Evolutionary conservation across 2,329 filamentous ascomycete genomes (phyloP).

Genomic region (Penicillium sp.): DNA sequence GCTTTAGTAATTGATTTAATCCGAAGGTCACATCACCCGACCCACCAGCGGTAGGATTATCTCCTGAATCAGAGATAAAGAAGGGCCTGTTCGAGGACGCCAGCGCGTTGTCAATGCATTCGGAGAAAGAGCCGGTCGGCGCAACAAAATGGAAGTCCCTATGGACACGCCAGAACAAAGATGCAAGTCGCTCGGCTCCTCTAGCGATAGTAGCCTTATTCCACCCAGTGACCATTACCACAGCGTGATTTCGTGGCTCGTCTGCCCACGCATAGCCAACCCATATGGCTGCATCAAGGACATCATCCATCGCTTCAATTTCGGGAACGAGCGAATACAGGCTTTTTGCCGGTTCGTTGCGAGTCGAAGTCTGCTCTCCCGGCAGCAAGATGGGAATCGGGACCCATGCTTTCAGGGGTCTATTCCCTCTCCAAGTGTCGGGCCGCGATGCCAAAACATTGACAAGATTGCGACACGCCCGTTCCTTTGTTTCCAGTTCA

Average conservation of each 20-base stretch:
- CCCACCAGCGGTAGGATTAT: conserved; percentile 56
- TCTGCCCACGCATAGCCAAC: conserved; percentile 59
- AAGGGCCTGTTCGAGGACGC: conserved; percentile 44
- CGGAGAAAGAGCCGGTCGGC: conserved; percentile 48
- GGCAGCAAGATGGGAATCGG: conserved; percentile 53
- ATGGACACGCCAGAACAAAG: conserved; percentile 49
- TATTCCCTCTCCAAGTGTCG: conserved; percentile 1
- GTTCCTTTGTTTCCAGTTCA: conserved; percentile 50
- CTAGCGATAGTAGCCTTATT: conserved; percentile 38
- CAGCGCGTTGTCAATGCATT: conserved; percentile 50
- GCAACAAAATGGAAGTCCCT: conserved; percentile 53
- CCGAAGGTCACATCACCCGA: conserved; percentile 56
- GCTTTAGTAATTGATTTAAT: conserved; percentile 45
- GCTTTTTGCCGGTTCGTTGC: conserved; percentile 51
- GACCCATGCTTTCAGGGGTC: conserved; percentile 54
- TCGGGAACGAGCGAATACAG: conserved; percentile 51
- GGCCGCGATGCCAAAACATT: conserved; percentile 33
- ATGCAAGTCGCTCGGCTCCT: conserved; percentile 48
- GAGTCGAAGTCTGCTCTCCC: conserved; percentile 56
- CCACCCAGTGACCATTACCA: conserved; percentile 54
- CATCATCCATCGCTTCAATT: conserved; percentile 42
- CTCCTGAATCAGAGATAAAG: conserved; percentile 57
- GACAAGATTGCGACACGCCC: conserved; percentile 52
- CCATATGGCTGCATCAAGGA: conserved; percentile 56
- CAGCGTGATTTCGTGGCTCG: conserved; percentile 52